Evolutionary conservation across 371 early-diverging fungal genomes (phyloP), one percentile per base, ranked within the genome.

Genomic region (Encephalitozoon intestinalis): DNA sequence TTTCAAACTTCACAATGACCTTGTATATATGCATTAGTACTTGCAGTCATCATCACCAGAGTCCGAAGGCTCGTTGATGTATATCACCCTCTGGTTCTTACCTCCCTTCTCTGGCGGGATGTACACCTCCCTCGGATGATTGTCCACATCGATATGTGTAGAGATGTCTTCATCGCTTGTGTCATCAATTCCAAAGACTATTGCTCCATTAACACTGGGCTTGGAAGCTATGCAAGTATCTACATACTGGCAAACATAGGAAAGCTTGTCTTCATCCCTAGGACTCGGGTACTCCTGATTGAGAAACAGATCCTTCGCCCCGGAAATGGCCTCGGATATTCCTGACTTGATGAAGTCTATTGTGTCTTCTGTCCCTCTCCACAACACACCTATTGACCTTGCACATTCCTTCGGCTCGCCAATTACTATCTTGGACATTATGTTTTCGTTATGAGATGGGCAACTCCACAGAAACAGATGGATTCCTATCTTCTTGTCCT

Each of bases 381-480:
- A 82, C 31, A 77, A 18, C 9, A 77, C 67, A 31, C 80, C 80
- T 9, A 77, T 69, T 4, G 73, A 67, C 66, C 78, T 64, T 8
- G 77, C 82, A 50, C 82, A 82, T 23, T 23, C 51, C 9, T 51
- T 41, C 6, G 77, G 79, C 41, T 68, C 34, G 34, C 65, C 25
- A 41, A 80, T 40, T 12, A 39, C 25, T 18, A 50, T 50, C 7
- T 58, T 58, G 12, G 37, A 9, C 11, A 44, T 18, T 21, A 51
- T 43, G 15, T 40, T 37, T 23, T 34, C 31, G 26, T 63, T 68
- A 7, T 41, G 41, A 6, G 49, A 23, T 51, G 58, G 41, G 41
- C 82, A 82, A 11, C 77, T 68, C 71, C 70, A 77, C 21, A 82
- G 11, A 34, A 68, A 79, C 7, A 77, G 11, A 46, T 82, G 82